Evolutionary conservation across 2,329 filamentous ascomycete genomes (phyloP), one percentile per base, ranked within the genome.

Genomic region (Aspergillus aculeatus): DNA sequence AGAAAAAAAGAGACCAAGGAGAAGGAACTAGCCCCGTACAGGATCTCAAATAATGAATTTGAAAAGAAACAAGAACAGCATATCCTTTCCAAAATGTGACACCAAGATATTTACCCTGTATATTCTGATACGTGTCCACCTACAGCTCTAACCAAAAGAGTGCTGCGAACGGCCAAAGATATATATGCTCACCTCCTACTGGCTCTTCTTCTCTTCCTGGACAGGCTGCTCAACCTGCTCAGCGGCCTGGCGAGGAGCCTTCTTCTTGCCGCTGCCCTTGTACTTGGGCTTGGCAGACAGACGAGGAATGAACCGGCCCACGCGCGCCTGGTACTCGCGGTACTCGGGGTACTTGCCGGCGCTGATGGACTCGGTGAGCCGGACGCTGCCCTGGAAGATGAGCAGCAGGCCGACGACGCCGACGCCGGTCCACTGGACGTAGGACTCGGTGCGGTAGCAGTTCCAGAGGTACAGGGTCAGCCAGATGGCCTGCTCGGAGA

Each of bases 401-500:
- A 90, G 73, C 23, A 97, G 75, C 67, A 96, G 89, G 50, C 82
- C 80, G 4, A 88, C 70, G 0, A 88, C 83, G 9, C 94, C 95
- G 10, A 85, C 73, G 53, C 85, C 86, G 1, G 90, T 87, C 91
- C 93, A 99, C 76, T 89, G 94, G 73, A 88, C 88, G 47, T 88
- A 80, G 1, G 82, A 86, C 57, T 87, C 84, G 32, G 88, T 90
- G 57, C 87, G 84, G 72, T 86, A 89, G 75, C 90, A 94, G 66
- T 85, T 86, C 95, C 94, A 99, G 70, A 91, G 85, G 75, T 98
- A 98, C 55, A 98, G 77, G 9, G 87, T 80, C 56, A 96, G 82
- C 95, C 95, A 99, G 68, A 98, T 87, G 31, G 87, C 82, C 78
- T 98, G 95, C 77, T 99, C 95, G 5, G 91, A 91, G 5, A 90